Percentiles rank a stretch among this genome's conserved stretches.
phyloP scores from a whole-genome alignment of 1,139 yeast genomes.

The Nakaseomyces bracarensis region DNA sequence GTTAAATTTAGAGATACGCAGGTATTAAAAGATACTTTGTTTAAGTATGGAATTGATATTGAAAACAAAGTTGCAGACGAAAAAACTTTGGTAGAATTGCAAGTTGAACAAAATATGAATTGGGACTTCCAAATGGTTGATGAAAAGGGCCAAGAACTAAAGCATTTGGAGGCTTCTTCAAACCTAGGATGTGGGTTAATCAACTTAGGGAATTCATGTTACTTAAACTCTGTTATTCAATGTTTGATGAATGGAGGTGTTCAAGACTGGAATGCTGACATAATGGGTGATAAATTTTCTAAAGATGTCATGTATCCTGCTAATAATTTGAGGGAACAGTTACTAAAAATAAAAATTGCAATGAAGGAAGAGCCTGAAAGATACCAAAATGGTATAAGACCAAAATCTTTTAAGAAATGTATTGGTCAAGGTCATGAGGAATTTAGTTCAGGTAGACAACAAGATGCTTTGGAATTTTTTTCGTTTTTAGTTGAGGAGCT shows the following conservation, averaged over 20 bases:
- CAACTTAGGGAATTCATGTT: slow-evolving; percentile 90
- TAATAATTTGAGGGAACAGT: slow-evolving; percentile 57
- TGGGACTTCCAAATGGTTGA: slow-evolving; percentile 88
- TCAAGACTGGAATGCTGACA: slow-evolving; percentile 18
- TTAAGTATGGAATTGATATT: slow-evolving; percentile 63
- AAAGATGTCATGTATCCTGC: slow-evolving; percentile 46
- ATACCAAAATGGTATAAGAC: slow-evolving; percentile 72
- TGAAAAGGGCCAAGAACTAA: slow-evolving; percentile 56
- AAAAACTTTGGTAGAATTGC: slow-evolving; percentile 77
- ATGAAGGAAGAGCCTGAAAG: slow-evolving; percentile 47
- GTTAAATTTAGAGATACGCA: slow-evolving; percentile 55
- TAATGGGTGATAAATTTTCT: slow-evolving; percentile 28
- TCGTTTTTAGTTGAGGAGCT: slow-evolving; percentile 56
- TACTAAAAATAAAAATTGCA: slow-evolving; percentile 75
- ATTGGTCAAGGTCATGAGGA: slow-evolving; percentile 76
- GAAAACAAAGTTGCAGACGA: slow-evolving; percentile 49
- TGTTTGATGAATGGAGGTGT: slow-evolving; percentile 43
- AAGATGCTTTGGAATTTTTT: slow-evolving; percentile 90
- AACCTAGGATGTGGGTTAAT: slow-evolving; percentile 54
- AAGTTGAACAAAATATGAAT: slow-evolving; percentile 82
- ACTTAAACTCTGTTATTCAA: slow-evolving; percentile 75
- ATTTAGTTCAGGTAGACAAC: slow-evolving; percentile 80
- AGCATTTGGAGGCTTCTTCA: slow-evolving; percentile 59
- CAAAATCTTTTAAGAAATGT: slow-evolving; percentile 62
- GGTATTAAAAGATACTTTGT: slow-evolving; percentile 39